phyloP scores from a whole-genome alignment of 495 filamentous ascomycete genomes.

The Penicillium taxi region DNA sequence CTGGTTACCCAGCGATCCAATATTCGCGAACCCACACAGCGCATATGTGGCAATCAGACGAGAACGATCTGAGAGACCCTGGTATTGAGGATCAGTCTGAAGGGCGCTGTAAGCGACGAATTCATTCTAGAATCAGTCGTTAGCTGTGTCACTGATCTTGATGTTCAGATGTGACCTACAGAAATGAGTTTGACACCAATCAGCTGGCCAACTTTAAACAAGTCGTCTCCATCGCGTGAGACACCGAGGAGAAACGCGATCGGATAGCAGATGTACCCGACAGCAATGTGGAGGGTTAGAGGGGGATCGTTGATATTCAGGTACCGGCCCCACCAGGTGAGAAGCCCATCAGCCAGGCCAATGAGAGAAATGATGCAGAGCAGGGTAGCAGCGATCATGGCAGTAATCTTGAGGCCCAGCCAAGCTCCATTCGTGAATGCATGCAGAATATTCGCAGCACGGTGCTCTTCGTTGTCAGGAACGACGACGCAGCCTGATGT shows the following conservation, averaged over 20 bases:
- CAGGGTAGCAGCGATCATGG: slow-evolving; percentile 71
- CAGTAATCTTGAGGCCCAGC: slow-evolving; percentile 81
- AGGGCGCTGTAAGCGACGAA: slow-evolving; percentile 54
- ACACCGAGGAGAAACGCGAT: slow-evolving; percentile 83
- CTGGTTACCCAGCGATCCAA: slow-evolving; percentile 75
- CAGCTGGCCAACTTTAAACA: slow-evolving; percentile 66
- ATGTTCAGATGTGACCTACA: slow-evolving; percentile 32
- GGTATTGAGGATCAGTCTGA: slow-evolving; percentile 37
- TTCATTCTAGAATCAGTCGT: slow-evolving; percentile 57
- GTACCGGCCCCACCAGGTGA: slow-evolving; percentile 86
- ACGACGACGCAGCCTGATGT: slow-evolving; percentile 72
- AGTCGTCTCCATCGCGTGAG: slow-evolving; percentile 53
- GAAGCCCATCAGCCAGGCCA: slow-evolving; percentile 63
- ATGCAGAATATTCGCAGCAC: slow-evolving; percentile 68
- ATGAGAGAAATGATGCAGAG: slow-evolving; percentile 82
- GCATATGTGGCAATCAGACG: slow-evolving; percentile 65
- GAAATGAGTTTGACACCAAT: slow-evolving; percentile 79
- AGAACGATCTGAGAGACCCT: slow-evolving; percentile 56
- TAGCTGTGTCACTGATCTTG: no score
- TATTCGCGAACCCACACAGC: slow-evolving; percentile 72
- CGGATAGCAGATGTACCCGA: slow-evolving; percentile 79
- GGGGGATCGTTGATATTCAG: slow-evolving; percentile 60
- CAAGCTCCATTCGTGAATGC: slow-evolving; percentile 83
- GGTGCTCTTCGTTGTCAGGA: slow-evolving; percentile 61
- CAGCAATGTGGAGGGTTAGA: slow-evolving; percentile 66